These are phyloP conservation scores for Anthracocystis walkeri DNA, from an alignment of 1,284 basidiomycete genomes.

Conservation along the genomic window DNA sequence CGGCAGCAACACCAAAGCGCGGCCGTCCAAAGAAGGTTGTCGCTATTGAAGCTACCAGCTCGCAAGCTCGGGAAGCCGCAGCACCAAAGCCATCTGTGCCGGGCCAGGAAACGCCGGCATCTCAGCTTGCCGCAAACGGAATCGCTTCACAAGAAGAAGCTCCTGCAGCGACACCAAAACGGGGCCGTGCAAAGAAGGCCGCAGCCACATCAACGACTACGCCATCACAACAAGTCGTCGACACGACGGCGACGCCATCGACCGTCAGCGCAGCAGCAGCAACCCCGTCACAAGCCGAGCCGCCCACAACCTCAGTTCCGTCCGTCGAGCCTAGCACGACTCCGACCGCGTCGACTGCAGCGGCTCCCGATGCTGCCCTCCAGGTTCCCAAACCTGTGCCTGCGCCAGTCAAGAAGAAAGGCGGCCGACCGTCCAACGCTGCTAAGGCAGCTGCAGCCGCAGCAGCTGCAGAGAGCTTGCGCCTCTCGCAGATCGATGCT, in stretches of 20 bases:
- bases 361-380: not conserved
- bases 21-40: slow-evolving; percentile 12
- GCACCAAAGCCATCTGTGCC: too few species aligned
- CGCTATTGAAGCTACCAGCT: not conserved
- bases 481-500: too few species aligned
- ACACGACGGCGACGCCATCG: not conserved
- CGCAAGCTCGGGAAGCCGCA: too few species aligned
- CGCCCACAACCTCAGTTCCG: not conserved
- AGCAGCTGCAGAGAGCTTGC: too few species aligned
- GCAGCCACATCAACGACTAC: not conserved
- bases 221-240: not conserved
- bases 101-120: not conserved
- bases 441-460: too few species aligned
- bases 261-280: not conserved
- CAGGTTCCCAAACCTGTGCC: not conserved
- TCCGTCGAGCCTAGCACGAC: slow-evolving; percentile 1
- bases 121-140: not conserved
- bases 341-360: not conserved
- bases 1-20: slow-evolving; percentile 13
- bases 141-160: not conserved
- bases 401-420: not conserved
- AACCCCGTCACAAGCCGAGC: not conserved
- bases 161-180: slow-evolving; percentile 15
- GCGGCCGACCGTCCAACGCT: too few species aligned
- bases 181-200: slow-evolving; percentile 17